Percentiles rank a stretch among this genome's conserved stretches.
phyloP scores from a whole-genome alignment of 106 monocot species.

The Hemerocallis citrina region DNA sequence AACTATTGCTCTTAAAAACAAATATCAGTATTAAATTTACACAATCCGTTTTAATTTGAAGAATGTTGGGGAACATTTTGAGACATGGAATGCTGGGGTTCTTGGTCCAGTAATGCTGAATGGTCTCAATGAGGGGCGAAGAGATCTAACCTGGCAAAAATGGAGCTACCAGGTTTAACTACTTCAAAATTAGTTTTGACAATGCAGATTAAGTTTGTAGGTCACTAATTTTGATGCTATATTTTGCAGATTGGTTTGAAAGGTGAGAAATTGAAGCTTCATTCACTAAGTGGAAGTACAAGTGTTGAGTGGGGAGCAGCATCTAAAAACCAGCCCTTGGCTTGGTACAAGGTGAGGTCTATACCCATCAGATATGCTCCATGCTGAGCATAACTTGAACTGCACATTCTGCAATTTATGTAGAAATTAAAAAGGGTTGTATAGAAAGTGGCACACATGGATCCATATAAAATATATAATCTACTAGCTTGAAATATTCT shows the following conservation, averaged over 20 bases:
- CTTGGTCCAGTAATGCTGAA: slow-evolving; percentile 81
- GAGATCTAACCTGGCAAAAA: slow-evolving; percentile 78
- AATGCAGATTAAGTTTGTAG: background rate
- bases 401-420: too few species aligned
- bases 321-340: slow-evolving; percentile 27
- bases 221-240: background rate
- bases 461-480: too few species aligned
- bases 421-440: too few species aligned
- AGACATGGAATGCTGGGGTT: slow-evolving; percentile 87
- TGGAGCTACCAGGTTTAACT: slow-evolving; percentile 71
- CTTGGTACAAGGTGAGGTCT: slow-evolving; percentile 54
- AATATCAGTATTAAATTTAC: background rate
- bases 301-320: slow-evolving; percentile 43
- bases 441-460: too few species aligned
- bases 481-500: too few species aligned
- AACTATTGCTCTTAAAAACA: background rate
- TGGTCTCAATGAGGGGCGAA: slow-evolving; percentile 75
- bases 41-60: slow-evolving; percentile 8
- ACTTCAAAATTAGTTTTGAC: background rate
- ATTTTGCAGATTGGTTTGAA: slow-evolving; percentile 41
- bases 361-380: background rate
- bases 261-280: slow-evolving; percentile 42
- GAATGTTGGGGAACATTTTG: slow-evolving; percentile 84
- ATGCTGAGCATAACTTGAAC: background rate
- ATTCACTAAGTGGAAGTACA: slow-evolving; percentile 38